These are phyloP conservation scores for Magnusiomyces suaveolens DNA, from an alignment of 1,139 yeast genomes.

Conservation along the genomic window DNA sequence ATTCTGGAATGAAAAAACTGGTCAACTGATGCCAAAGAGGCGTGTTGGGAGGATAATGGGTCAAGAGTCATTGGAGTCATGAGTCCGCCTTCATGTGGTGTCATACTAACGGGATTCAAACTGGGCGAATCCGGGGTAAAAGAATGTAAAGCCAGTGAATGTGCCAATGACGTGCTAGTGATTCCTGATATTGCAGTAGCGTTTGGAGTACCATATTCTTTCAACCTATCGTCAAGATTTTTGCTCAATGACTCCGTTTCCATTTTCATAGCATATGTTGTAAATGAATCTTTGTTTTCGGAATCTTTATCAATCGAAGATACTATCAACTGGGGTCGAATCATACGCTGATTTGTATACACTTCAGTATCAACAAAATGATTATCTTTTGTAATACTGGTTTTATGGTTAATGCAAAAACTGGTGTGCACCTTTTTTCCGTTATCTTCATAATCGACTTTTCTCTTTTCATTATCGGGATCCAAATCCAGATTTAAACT, in stretches of 20 bases:
- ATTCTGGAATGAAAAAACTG: background rate
- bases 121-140: conserved; percentile 13
- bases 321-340: background rate
- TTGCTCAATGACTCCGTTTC: too few species aligned
- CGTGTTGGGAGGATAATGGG: background rate
- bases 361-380: too few species aligned
- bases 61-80: conserved; percentile 17
- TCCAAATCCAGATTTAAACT: too few species aligned
- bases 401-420: too few species aligned
- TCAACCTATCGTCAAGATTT: too few species aligned
- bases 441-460: too few species aligned
- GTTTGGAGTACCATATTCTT: too few species aligned
- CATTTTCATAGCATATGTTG: too few species aligned
- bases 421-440: too few species aligned
- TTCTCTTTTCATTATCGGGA: too few species aligned
- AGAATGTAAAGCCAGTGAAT: background rate
- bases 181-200: too few species aligned
- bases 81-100: conserved; percentile 12
- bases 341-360: background rate
- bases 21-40: conserved; percentile 1
- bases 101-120: conserved; percentile 10
- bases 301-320: background rate
- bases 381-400: too few species aligned
- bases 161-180: conserved; percentile 1
- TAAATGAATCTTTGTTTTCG: background rate